phyloP scores from a whole-genome alignment of 73 alveolate species.

The Paramecium primaurelia region DNA sequence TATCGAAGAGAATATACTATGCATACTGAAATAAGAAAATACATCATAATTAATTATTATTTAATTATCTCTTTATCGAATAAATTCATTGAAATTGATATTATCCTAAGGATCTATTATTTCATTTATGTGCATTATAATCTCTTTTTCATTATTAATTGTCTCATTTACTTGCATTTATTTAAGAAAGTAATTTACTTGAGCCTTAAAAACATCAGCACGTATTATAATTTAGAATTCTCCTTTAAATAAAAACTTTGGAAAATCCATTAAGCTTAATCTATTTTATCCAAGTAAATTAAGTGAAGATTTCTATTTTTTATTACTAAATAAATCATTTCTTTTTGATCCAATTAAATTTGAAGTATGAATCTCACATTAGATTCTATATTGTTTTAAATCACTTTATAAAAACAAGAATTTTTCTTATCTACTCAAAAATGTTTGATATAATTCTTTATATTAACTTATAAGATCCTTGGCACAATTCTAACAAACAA shows the following conservation, averaged over 20 bases:
- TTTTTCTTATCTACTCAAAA: not conserved
- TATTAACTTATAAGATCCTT: not conserved
- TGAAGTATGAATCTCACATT: not conserved
- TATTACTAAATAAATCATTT: not conserved
- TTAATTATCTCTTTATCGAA: conserved; percentile 5
- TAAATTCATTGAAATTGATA: not conserved
- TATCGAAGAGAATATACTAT: not conserved
- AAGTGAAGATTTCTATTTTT: not conserved
- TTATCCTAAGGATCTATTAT: not conserved
- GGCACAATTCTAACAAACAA: not conserved
- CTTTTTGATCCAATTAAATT: not conserved
- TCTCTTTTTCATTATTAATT: not conserved
- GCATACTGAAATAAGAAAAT: not conserved
- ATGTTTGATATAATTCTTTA: not conserved
- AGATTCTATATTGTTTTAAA: not conserved
- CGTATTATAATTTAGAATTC: not conserved
- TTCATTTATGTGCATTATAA: not conserved
- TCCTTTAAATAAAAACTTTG: not conserved
- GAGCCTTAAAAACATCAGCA: not conserved
- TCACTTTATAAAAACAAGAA: not conserved
- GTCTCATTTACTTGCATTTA: not conserved
- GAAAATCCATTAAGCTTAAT: not conserved
- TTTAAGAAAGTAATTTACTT: not conserved
- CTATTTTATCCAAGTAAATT: not conserved
- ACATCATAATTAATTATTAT: conserved; percentile 21